Evolutionary conservation across 768 basidiomycete species (phyloP).

Genomic region (Psilocybe tampanensis): DNA sequence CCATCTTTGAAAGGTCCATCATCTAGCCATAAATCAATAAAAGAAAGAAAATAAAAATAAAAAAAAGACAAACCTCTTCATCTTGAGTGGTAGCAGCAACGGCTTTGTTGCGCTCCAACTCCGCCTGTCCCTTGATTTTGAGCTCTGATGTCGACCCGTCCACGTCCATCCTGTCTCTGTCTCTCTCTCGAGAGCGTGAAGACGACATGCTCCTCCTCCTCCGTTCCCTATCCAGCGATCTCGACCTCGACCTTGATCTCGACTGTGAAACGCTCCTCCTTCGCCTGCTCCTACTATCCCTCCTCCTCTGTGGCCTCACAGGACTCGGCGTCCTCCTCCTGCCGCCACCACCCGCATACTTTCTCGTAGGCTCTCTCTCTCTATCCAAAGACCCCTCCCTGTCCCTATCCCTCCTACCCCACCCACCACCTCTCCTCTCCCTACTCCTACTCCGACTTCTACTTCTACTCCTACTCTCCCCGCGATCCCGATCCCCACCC

Average conservation of each 20-base stretch:
- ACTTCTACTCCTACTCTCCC: not conserved
- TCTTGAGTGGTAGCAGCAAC: conserved; percentile 26
- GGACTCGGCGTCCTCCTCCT: conserved; percentile 48
- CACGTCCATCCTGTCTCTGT: conserved; percentile 38
- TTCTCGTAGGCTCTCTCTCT: conserved; percentile 43
- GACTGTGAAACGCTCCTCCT: conserved; percentile 28
- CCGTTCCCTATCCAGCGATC: conserved; percentile 6
- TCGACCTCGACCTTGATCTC: conserved; percentile 18
- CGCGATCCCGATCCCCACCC: not conserved
- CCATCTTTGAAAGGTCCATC: conserved; percentile 63
- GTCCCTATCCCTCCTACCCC: not conserved
- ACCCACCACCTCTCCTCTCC: not conserved
- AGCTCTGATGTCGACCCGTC: conserved; percentile 44
- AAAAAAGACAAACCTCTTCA: conserved; percentile 4
- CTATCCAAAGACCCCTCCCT: conserved; percentile 37
- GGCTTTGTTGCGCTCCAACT: conserved; percentile 49
- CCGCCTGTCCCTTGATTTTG: conserved; percentile 77
- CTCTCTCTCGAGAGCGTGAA: not conserved
- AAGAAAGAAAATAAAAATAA: not conserved
- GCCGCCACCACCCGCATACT: conserved; percentile 24
- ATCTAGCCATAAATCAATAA: no score
- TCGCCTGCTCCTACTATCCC: conserved; percentile 27
- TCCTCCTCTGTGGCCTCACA: conserved; percentile 32
- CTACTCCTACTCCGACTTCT: not conserved
- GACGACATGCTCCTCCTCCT: not conserved